Evolutionary conservation across 345 rosid species (phyloP).

Genomic region (Clausena lansium): DNA sequence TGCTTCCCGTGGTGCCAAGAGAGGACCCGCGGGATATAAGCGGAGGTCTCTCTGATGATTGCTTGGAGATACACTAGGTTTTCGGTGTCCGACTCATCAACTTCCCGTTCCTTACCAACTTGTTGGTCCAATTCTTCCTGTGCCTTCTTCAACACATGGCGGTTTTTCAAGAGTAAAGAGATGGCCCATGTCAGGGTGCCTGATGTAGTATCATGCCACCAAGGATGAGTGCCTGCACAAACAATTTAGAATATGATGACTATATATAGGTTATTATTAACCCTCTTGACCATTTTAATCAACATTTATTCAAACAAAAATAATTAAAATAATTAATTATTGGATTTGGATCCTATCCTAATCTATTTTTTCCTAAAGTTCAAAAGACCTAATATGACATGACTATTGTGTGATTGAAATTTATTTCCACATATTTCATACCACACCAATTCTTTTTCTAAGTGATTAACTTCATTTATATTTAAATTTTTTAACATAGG

Average conservation of each 20-base stretch:
- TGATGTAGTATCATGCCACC: constrained; percentile 49
- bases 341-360: no score
- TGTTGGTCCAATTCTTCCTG: constrained; percentile 48
- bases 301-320: no score
- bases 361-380: no score
- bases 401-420: no score
- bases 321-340: no score
- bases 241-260: not conserved
- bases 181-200: constrained; percentile 56
- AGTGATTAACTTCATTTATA: no score
- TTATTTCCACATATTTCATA: no score
- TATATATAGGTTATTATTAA: no score
- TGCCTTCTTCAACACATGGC: constrained; percentile 33
- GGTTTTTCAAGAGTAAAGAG: constrained; percentile 53
- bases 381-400: no score
- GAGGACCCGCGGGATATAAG: constrained; percentile 57
- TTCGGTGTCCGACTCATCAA: constrained; percentile 48
- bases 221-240: constrained; percentile 40
- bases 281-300: no score
- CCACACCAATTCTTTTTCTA: no score
- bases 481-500: no score
- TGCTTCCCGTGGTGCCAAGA: constrained; percentile 50
- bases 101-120: constrained; percentile 44
- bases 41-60: constrained; percentile 59
- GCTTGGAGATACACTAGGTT: constrained; percentile 55